These are phyloP conservation scores for Monosporascus cannonballus DNA, from an alignment of 2,329 filamentous ascomycete genomes.

Conservation along the genomic window DNA sequence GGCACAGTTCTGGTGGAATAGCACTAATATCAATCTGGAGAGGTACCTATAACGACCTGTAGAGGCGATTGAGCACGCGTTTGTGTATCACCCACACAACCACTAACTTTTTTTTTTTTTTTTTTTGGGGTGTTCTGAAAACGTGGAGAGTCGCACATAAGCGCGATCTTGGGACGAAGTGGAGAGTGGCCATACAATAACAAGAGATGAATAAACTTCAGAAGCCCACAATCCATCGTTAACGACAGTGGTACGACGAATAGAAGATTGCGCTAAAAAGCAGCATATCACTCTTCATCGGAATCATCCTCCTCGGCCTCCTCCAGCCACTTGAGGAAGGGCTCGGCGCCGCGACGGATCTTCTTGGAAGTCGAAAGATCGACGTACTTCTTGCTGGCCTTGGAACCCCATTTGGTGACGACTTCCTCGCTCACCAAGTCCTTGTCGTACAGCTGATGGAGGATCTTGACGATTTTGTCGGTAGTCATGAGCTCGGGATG, in stretches of 20 bases:
- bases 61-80: neutral
- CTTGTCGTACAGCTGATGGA: conserved; percentile 84
- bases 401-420: conserved; percentile 83
- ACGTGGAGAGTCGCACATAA: neutral
- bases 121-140: neutral
- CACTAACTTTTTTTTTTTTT: neutral
- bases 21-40: neutral
- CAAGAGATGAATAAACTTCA: neutral
- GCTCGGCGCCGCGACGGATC: conserved; percentile 89
- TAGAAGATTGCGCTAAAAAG: neutral
- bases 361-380: conserved; percentile 86
- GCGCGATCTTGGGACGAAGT: neutral
- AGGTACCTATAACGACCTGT: neutral
- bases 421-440: conserved; percentile 86
- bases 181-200: neutral
- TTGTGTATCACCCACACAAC: neutral
- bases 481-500: conserved; percentile 65
- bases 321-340: conserved; percentile 90
- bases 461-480: conserved; percentile 73
- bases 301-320: conserved; percentile 72
- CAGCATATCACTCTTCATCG: conserved; percentile 41
- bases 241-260: neutral
- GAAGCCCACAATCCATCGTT: neutral
- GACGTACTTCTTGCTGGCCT: conserved; percentile 98
- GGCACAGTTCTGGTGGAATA: neutral